These are phyloP conservation scores for Saksenaea vasiformis DNA, from an alignment of 371 early-diverging fungal genomes.

Conservation along the genomic window DNA sequence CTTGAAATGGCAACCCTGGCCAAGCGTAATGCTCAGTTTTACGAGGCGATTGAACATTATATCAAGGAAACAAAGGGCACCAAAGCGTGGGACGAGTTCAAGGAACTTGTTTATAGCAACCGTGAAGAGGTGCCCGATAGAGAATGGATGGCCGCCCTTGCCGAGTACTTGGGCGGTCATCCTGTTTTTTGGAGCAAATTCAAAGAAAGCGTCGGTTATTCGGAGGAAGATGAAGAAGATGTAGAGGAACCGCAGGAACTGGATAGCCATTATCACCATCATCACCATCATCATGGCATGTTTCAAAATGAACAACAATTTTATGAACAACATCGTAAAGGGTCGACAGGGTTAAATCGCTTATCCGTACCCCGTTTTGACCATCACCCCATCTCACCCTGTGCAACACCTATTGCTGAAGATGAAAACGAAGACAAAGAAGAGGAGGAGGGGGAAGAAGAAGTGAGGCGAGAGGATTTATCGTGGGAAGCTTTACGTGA, in stretches of 20 bases:
- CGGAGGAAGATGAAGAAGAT: constrained; percentile 25
- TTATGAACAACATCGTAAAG: constrained; percentile 31
- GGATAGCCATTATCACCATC: constrained; percentile 1
- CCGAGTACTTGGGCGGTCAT: constrained; percentile 35
- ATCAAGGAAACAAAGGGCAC: constrained; percentile 43
- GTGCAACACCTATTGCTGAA: not conserved
- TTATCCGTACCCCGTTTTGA: constrained; percentile 7
- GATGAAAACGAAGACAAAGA: constrained; percentile 15
- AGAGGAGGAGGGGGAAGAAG: constrained; percentile 16
- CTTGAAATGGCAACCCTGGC: constrained; percentile 37
- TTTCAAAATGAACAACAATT: constrained; percentile 27
- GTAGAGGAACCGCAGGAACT: not conserved
- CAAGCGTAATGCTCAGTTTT: constrained; percentile 33
- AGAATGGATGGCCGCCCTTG: constrained; percentile 39
- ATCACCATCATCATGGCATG: constrained; percentile 18
- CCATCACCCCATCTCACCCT: constrained; percentile 21
- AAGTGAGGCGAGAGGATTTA: not conserved
- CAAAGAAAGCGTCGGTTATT: constrained; percentile 46
- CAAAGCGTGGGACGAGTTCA: constrained; percentile 39
- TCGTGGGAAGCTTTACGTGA: constrained; percentile 21
- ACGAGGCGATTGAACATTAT: constrained; percentile 32
- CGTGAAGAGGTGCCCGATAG: constrained; percentile 43
- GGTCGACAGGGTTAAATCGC: not conserved
- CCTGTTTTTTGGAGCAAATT: constrained; percentile 50
- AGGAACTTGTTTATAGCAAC: constrained; percentile 33